Conservation (phyloP, 1,284 basidiomycete genomes). For the Austroboletus rostrupii region DNA sequence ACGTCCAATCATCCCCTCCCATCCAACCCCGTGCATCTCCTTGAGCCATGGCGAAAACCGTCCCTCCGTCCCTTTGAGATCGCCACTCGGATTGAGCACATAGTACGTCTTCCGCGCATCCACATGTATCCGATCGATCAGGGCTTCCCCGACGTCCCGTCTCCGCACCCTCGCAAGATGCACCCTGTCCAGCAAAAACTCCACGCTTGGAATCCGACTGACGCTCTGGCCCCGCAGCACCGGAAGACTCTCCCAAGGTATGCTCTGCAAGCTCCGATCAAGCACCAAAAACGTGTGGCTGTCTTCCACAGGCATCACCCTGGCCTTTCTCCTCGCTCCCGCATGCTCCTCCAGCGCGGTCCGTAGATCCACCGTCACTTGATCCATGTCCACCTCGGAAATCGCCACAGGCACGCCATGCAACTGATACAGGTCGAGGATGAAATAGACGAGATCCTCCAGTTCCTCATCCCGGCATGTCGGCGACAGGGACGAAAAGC, state of each 20-base stretch:
- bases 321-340: constrained; percentile 34
- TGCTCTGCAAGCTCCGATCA: constrained; percentile 84
- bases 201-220: constrained; percentile 85
- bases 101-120: constrained; percentile 75
- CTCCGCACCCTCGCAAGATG: constrained; percentile 49
- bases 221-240: constrained; percentile 80
- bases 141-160: constrained; percentile 10
- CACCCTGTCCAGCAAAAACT: constrained; percentile 84
- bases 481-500: constrained; percentile 80
- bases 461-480: constrained; percentile 89
- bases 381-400: constrained; percentile 90
- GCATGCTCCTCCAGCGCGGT: constrained; percentile 67
- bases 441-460: constrained; percentile 92
- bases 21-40: constrained; percentile 66
- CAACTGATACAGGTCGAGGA: constrained; percentile 92
- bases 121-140: constrained; percentile 49
- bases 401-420: constrained; percentile 86
- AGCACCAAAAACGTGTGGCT: constrained; percentile 86
- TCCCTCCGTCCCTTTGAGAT: constrained; percentile 80
- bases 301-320: constrained; percentile 36
- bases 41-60: constrained; percentile 79
- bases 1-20: constrained; percentile 80
- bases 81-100: constrained; percentile 90
- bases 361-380: constrained; percentile 75
- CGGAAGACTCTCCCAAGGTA: constrained; percentile 97